Conservation (phyloP, 176 grass and related monocot species). For the Triticum urartu region DNA sequence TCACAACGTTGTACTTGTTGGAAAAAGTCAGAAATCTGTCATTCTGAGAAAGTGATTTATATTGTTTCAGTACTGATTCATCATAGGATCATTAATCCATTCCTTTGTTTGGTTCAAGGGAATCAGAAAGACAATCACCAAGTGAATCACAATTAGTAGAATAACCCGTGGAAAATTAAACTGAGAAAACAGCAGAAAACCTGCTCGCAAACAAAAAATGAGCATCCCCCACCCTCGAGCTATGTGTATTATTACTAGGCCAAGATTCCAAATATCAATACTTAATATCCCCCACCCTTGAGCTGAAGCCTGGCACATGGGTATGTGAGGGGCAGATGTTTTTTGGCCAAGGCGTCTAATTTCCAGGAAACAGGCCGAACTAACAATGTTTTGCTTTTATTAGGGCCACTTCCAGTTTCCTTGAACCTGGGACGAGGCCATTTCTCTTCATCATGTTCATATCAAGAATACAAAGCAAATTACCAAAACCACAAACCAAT, state of each 20-base stretch:
- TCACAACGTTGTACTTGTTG: neutral
- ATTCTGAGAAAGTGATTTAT: neutral
- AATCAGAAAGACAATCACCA: neutral
- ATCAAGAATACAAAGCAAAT: neutral
- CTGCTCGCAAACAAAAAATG: neutral
- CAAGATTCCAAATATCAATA: neutral
- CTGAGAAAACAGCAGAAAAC: neutral
- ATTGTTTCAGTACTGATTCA: neutral
- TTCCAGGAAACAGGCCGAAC: neutral
- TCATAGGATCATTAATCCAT: neutral
- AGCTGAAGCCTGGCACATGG: neutral
- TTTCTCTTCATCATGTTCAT: neutral
- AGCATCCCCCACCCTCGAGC: too few relatives aligned
- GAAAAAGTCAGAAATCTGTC: neutral
- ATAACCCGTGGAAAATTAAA: neutral
- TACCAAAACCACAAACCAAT: neutral
- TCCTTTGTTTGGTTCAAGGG: neutral
- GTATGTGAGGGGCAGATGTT: too few relatives aligned
- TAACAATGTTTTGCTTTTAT: neutral
- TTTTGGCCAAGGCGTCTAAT: neutral
- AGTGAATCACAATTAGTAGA: neutral
- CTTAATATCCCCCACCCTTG: neutral
- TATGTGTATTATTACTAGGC: too few relatives aligned
- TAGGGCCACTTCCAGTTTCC: neutral
- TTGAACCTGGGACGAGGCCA: neutral